These are phyloP conservation scores for Cyclotella cryptica DNA, from an alignment of 108 stramenopile genomes.

Conservation along the genomic window DNA sequence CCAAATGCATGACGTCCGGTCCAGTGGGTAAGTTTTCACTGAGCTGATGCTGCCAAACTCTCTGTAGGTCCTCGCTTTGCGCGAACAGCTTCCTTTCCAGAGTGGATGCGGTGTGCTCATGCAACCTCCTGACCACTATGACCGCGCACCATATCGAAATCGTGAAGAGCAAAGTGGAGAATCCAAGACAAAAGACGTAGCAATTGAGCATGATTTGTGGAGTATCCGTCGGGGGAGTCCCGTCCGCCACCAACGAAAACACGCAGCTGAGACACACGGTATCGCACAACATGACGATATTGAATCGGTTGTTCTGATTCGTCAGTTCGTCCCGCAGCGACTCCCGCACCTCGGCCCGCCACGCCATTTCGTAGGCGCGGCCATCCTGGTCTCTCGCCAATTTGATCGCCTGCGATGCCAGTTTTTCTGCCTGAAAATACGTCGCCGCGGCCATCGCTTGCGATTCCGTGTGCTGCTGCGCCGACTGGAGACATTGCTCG, in stretches of 20 bases:
- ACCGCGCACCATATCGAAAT: not conserved
- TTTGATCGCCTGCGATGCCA: not conserved
- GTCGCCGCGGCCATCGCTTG: not conserved
- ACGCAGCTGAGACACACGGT: slow-evolving; percentile 13
- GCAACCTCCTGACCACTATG: slow-evolving; percentile 1
- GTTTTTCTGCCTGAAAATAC: slow-evolving; percentile 4
- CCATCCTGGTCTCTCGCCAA: slow-evolving; percentile 17
- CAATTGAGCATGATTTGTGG: not conserved
- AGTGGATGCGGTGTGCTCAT: not conserved
- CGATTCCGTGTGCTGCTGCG: not conserved
- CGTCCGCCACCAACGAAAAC: slow-evolving; percentile 9
- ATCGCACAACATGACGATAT: slow-evolving; percentile 11
- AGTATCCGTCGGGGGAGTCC: not conserved
- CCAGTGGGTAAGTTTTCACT: slow-evolving; percentile 1
- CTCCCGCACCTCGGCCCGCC: slow-evolving; percentile 10
- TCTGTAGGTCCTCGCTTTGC: slow-evolving; percentile 6
- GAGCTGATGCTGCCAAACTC: slow-evolving; percentile 7
- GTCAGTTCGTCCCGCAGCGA: not conserved
- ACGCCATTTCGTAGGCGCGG: slow-evolving; percentile 7
- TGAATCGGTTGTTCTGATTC: slow-evolving; percentile 22
- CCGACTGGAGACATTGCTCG: slow-evolving; percentile 5
- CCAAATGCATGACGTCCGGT: slow-evolving; percentile 1
- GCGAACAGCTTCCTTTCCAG: slow-evolving; percentile 1
- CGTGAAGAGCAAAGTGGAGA: slow-evolving; percentile 8
- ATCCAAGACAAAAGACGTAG: slow-evolving; percentile 3